Evolutionary conservation across 495 filamentous ascomycete species (phyloP), one percentile per base, ranked within the genome.

Genomic region (Penicillium crystallinum): DNA sequence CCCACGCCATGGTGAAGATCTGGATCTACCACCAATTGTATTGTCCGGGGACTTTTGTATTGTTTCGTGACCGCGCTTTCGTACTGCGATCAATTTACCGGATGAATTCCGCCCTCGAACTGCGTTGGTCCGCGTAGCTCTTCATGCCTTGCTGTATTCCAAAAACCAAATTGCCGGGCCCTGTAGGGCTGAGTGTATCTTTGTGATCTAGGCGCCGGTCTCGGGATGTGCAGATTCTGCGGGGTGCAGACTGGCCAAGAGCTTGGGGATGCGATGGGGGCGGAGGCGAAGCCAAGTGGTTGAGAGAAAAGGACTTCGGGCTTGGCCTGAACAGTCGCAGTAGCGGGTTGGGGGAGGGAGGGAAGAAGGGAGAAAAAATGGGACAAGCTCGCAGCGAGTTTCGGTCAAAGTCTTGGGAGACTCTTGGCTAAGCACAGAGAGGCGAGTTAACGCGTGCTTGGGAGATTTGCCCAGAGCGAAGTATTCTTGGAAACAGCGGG

Each of bases 1-100:
- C 85, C 91, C 91, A 97, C 53, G 83, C 89, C 91, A 97, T 97
- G 53, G 59, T 75, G 68, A 43, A 39, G 19, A 40, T 41, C 12
- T 33, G 4, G 47, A 41, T 33, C 14, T 21, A 21, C 17, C 29
- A 34, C 25, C 36, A 2, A 22, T 31, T 35, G n/a, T 52, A 21
- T 53, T 49, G 8, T 35, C 31, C 17, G 17, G 46, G 23, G 36
- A 46, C 11, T 55, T 49, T 17, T 46, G 31, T 29, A 49, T 2
- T 14, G 14, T 31, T 38, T 46, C 45, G 39, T 46, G 35, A n/a
- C 12, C 12, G 39, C 22, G 45, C 40, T 29, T n/a, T 47, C 42
- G 34, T 21, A 45, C 40, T 27, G 46, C 39, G 54, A 55, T 43
- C 44, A 29, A 58, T 56, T 63, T 61, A 65, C 55, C 61, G 52